Conservation (phyloP, 768 basidiomycete genomes). For the Boletus rufocinnamomeus region DNA sequence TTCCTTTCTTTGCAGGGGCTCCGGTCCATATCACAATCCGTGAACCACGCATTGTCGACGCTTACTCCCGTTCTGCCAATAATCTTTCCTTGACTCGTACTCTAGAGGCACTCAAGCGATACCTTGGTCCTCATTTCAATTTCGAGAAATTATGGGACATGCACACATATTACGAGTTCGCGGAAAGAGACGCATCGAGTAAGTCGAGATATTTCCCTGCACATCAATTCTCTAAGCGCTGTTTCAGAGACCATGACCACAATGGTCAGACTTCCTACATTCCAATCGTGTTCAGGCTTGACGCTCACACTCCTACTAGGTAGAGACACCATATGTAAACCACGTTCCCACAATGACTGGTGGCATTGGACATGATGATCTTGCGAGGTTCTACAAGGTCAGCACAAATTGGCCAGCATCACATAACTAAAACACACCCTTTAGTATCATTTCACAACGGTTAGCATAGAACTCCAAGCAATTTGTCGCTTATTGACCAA, state of each 20-base stretch:
- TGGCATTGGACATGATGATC: conserved; percentile 43
- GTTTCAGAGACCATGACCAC: conserved; percentile 43
- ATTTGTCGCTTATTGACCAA: conserved; percentile 3
- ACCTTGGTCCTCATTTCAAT: conserved; percentile 45
- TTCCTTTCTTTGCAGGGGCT: conserved; percentile 37
- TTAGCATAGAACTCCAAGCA: conserved; percentile 10
- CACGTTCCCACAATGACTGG: conserved; percentile 50
- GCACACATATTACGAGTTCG: conserved; percentile 48
- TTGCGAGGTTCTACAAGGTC: conserved; percentile 50
- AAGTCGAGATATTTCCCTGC: conserved; percentile 13
- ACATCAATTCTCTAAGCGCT: neutral
- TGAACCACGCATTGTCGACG: conserved; percentile 28
- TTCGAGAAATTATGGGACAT: conserved; percentile 49
- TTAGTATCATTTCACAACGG: conserved; percentile 43
- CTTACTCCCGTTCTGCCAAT: conserved; percentile 40
- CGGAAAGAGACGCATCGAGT: conserved; percentile 42
- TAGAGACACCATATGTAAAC: conserved; percentile 43
- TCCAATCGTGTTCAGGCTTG: neutral
- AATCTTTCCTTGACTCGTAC: conserved; percentile 41
- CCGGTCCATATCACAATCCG: conserved; percentile 31
- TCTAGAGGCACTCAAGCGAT: conserved; percentile 36
- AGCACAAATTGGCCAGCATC: neutral
- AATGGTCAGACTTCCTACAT: conserved; percentile 32
- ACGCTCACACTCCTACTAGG: conserved; percentile 29
- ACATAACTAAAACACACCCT: conserved; percentile 1